These are phyloP conservation scores for Vitis hybrid DNA, from an alignment of 177 flowering plant species.

Conservation along the genomic window DNA sequence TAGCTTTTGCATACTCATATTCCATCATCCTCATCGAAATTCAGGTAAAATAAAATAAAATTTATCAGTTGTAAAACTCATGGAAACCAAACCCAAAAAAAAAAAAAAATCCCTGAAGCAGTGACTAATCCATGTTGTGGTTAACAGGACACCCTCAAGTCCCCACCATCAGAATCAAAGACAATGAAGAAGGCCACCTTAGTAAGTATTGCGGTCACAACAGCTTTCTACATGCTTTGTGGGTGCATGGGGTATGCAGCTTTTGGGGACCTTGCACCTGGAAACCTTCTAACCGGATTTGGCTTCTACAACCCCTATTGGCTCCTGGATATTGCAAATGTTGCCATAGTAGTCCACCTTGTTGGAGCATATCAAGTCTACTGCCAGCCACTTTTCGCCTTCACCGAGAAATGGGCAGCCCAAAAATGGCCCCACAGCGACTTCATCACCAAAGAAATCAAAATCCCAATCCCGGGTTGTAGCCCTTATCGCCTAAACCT, in stretches of 20 bases:
- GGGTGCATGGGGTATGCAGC: slow-evolving; percentile 48
- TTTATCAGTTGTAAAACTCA: no score
- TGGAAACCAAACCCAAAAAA: no score
- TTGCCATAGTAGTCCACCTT: slow-evolving; percentile 38
- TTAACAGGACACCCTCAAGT: slow-evolving; percentile 28
- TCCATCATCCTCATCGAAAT: slow-evolving; percentile 36
- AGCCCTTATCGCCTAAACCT: slow-evolving; percentile 17
- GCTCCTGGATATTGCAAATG: slow-evolving; percentile 42
- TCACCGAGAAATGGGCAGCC: slow-evolving; percentile 29
- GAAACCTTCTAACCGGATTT: slow-evolving; percentile 39
- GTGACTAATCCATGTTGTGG: no score
- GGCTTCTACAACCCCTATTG: slow-evolving; percentile 44
- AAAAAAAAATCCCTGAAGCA: no score
- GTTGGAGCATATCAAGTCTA: slow-evolving; percentile 47
- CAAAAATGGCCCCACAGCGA: slow-evolving; percentile 22
- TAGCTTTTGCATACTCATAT: slow-evolving; percentile 38
- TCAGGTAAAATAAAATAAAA: slow-evolving; percentile 19
- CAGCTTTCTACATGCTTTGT: slow-evolving; percentile 38
- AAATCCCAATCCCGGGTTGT: slow-evolving; percentile 16
- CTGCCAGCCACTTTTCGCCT: slow-evolving; percentile 41
- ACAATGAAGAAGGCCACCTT: slow-evolving; percentile 37
- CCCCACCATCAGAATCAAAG: slow-evolving; percentile 37
- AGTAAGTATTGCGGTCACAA: slow-evolving; percentile 27
- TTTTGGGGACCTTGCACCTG: slow-evolving; percentile 36
- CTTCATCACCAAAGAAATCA: slow-evolving; percentile 30